Base-by-base conservation (phyloP, 169 alveolate genomes). In the Plasmodium reichenowi region DNA sequence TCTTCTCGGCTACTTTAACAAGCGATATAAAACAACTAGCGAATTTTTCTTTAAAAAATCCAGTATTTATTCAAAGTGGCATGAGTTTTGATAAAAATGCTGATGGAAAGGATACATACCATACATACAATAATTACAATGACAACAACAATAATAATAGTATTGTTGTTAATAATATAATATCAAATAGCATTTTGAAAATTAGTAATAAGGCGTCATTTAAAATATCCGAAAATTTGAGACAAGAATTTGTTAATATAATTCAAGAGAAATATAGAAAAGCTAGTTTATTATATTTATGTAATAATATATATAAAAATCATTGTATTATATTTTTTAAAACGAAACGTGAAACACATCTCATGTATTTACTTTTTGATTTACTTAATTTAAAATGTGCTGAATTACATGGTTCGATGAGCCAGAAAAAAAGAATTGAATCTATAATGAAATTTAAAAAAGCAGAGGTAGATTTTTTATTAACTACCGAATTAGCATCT, bases 401-500 rank as follows among this genome's bases (percentile, higher is more conserved):
- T 38, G 99, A 98, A 89, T 93, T 98, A 10, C 99, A 98, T 93
- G 99, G 99, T 1, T 97, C 97, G 83, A 89, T 98, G 48, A 88
- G 98, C 32, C 98, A 98, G 89, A 94, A 95, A 50, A 96, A 97
- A 89, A 95, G 99, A 92, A 95, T 97, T 72, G 96, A 96, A 73
- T 93, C 97, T n/a, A 95, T 97, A 47, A 97, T 95, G 70, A 66
- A 95, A 88, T 98, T 98, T 92, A 97, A 97, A 90, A 95, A 96
- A 70, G 93, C 91, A 2, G 93, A 94, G 80, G 96, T 93, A 20
- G 96, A 97, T 70, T 97, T 93, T 93, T 93, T 98, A 54, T 88
- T 98, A 85, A 98, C 99, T 20, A 98, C 99, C 22, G 99, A 98
- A 92, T 93, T 98, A 22, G 98, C 98, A 0, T 97, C 99, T 20